Conservation (phyloP, 768 basidiomycete genomes). For the Boletus eberwhitei region DNA sequence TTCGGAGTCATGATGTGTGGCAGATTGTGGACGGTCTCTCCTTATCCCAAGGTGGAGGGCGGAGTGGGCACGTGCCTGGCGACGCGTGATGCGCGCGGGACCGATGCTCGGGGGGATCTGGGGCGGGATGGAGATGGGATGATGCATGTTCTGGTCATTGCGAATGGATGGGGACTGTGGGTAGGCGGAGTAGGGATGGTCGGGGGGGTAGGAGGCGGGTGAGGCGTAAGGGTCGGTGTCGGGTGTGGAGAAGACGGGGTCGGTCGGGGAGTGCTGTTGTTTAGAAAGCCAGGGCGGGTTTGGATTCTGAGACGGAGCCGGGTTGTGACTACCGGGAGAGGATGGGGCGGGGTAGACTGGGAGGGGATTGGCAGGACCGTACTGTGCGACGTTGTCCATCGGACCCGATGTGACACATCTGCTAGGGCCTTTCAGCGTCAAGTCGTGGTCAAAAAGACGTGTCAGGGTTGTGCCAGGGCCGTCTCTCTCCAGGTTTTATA, state of each 20-base stretch:
- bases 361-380: constrained; percentile 24
- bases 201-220: constrained; percentile 22
- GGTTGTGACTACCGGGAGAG: constrained; percentile 28
- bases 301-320: constrained; percentile 5
- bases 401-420: constrained; percentile 36
- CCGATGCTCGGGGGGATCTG: constrained; percentile 54
- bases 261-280: constrained; percentile 13
- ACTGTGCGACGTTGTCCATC: constrained; percentile 38
- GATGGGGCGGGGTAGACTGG: constrained; percentile 30
- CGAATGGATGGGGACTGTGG: constrained; percentile 31
- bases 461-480: constrained; percentile 26
- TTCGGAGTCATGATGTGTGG: constrained; percentile 24
- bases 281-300: constrained; percentile 29
- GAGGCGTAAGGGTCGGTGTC: constrained; percentile 36
- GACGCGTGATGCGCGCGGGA: constrained; percentile 47
- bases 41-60: constrained; percentile 33
- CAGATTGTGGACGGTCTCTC: constrained; percentile 26
- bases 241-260: constrained; percentile 37
- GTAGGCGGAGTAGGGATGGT: constrained; percentile 28
- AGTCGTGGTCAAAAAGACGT: constrained; percentile 31
- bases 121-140: constrained; percentile 28
- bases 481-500: constrained; percentile 31
- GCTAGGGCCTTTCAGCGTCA: constrained; percentile 23
- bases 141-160: constrained; percentile 25
- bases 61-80: constrained; percentile 38